Evolutionary conservation across 345 rosid genomes (phyloP).

Genomic region (Raphanus raphanistrum): DNA sequence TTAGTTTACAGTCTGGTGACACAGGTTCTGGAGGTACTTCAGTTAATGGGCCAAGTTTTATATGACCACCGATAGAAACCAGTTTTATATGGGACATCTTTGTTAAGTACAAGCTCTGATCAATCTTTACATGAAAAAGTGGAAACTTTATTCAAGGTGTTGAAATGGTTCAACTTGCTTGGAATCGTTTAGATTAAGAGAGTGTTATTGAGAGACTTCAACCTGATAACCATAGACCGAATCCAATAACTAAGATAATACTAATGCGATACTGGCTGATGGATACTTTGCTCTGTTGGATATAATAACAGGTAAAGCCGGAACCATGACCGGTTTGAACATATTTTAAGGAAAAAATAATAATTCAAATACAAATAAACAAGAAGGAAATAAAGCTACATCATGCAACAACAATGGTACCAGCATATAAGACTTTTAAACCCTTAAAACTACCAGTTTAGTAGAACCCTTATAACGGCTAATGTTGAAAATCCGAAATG

Average conservation of each 20-base stretch:
- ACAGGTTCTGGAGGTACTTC: background rate
- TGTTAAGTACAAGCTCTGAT: background rate
- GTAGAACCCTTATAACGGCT: background rate
- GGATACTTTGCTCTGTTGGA: background rate
- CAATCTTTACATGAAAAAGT: background rate
- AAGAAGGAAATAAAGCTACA: slow-evolving; percentile 9
- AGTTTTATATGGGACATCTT: background rate
- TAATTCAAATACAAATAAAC: slow-evolving; percentile 12
- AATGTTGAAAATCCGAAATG: background rate
- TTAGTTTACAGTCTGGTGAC: background rate
- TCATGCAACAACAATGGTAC: slow-evolving; percentile 5
- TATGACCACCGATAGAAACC: background rate
- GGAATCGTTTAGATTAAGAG: background rate
- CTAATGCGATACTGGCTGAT: background rate
- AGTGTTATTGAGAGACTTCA: background rate
- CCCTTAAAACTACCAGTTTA: slow-evolving; percentile 14
- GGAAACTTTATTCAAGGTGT: background rate
- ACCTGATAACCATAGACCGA: background rate
- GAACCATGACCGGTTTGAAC: background rate
- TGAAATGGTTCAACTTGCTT: background rate
- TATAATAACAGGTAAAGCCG: background rate
- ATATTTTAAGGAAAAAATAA: background rate
- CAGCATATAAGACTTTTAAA: slow-evolving; percentile 18
- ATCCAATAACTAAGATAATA: background rate
- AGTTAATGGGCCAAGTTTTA: background rate